Evolutionary conservation across 306 rosid species (phyloP), one percentile per base, ranked within the genome.

Genomic region (Crataegus laevigata): DNA sequence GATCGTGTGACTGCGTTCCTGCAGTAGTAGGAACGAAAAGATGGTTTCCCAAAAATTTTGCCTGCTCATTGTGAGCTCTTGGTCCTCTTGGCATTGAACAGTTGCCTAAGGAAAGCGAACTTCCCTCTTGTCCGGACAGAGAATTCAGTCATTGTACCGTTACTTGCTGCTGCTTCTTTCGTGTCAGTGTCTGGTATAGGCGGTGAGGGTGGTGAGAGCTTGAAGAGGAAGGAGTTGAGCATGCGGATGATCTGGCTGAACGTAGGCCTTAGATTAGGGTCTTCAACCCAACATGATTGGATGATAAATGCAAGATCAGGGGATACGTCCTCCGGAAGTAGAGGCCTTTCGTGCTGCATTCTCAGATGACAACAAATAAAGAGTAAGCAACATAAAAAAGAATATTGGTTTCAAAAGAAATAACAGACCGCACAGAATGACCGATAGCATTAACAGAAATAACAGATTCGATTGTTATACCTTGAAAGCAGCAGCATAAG

Each of bases 401-500:
- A 36, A 25, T 51, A 70, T 54, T 6, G 32, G 60, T 72, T 50
- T 52, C 19, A 50, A 50, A 18, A 50, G 28, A 21, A 42, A 68
- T 54, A 69, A 80, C 63, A 68, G 71, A 55, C 63, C 69, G 71
- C 60, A 17, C 10, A 32, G 17, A 61, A 73, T 50, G 59, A 14
- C 18, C 26, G 11, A 24, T 70, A 8, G 76, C 68, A 59, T 68
- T 43, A 82, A 68, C 71, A 62, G 60, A 5, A 64, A 79, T 62
- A 40, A 25, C 2, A 13, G 34, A 36, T 62, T 72, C 32, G 40
- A 51, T 45, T 64, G 78, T 38, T 76, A 71, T 80, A 94, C 99
- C 99, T 94, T 94, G 78, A 94, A 94, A 51, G 99, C 99, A 80
- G 98, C 98, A 69, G 97, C 97, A 82, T 94, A 94, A 45, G 98